Evolutionary conservation across 768 basidiomycete species (phyloP).

Genomic region (Astraeus odoratus): DNA sequence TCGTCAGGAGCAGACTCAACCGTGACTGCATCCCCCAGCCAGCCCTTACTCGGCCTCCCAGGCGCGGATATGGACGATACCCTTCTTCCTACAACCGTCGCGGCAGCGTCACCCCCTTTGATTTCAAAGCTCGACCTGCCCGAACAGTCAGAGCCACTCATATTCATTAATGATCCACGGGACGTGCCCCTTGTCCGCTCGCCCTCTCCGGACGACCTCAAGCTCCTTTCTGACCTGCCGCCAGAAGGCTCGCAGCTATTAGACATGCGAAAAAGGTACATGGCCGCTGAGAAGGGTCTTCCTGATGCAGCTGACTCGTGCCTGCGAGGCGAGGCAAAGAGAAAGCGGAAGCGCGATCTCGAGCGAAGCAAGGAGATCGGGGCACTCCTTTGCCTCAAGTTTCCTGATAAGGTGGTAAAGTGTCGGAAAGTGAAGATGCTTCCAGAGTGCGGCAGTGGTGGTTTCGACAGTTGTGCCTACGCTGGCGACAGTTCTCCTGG

Average conservation of each 20-base stretch:
- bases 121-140: conserved; percentile 10
- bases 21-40: conserved; percentile 11
- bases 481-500: background rate
- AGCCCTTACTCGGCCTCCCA: conserved; percentile 31
- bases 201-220: conserved; percentile 36
- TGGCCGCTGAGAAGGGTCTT: conserved; percentile 29
- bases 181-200: conserved; percentile 35
- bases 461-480: background rate
- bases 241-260: conserved; percentile 34
- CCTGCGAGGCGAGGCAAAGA: conserved; percentile 37
- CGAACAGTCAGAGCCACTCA: conserved; percentile 20
- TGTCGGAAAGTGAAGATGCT: conserved; percentile 20
- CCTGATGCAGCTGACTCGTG: conserved; percentile 32
- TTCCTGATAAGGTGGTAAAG: conserved; percentile 25
- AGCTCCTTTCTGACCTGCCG: conserved; percentile 27
- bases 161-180: conserved; percentile 38
- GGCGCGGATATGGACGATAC: conserved; percentile 38
- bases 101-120: conserved; percentile 3
- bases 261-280: conserved; percentile 33
- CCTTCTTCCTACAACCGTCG: conserved; percentile 27
- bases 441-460: background rate
- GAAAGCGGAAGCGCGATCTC: conserved; percentile 41
- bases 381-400: conserved; percentile 49
- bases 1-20: conserved; percentile 10
- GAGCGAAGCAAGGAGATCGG: conserved; percentile 52